These are phyloP conservation scores for Diplotaxis tenuifolia DNA, from an alignment of 345 rosid species.

Conservation along the genomic window DNA sequence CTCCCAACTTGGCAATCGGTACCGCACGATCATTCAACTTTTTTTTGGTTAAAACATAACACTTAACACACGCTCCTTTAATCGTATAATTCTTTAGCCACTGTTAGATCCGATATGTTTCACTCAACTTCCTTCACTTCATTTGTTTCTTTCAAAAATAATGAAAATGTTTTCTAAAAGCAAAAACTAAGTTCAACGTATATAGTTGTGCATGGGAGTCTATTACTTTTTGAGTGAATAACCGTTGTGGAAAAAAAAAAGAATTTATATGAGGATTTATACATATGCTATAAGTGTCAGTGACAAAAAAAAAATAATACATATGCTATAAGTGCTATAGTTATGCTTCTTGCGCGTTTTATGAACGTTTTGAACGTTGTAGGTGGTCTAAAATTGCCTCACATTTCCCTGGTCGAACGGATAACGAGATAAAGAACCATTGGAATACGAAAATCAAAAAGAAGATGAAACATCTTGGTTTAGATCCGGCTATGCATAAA, in stretches of 20 bases:
- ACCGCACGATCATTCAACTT: background rate
- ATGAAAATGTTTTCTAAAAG: background rate
- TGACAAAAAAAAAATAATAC: no score
- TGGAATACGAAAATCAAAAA: constrained; percentile 91
- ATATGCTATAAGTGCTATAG: no score
- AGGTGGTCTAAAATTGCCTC: constrained; percentile 97
- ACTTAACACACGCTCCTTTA: no score
- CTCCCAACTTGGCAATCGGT: constrained; percentile 53
- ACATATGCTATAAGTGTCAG: no score
- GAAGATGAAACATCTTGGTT: constrained; percentile 59
- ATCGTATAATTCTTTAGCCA: no score
- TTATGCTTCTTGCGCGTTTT: background rate
- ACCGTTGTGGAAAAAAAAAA: background rate
- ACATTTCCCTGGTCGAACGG: constrained; percentile 87
- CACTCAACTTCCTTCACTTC: background rate
- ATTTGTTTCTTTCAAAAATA: background rate
- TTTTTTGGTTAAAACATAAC: background rate
- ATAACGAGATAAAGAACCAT: constrained; percentile 89
- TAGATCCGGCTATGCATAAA: constrained; percentile 65
- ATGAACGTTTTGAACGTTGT: constrained; percentile 13
- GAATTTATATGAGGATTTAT: background rate
- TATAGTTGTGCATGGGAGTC: background rate
- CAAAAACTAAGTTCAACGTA: background rate
- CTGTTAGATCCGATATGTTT: background rate
- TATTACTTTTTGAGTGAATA: background rate